Base-by-base conservation (phyloP, 2,329 filamentous ascomycete genomes). In the Claviceps digitariae region DNA sequence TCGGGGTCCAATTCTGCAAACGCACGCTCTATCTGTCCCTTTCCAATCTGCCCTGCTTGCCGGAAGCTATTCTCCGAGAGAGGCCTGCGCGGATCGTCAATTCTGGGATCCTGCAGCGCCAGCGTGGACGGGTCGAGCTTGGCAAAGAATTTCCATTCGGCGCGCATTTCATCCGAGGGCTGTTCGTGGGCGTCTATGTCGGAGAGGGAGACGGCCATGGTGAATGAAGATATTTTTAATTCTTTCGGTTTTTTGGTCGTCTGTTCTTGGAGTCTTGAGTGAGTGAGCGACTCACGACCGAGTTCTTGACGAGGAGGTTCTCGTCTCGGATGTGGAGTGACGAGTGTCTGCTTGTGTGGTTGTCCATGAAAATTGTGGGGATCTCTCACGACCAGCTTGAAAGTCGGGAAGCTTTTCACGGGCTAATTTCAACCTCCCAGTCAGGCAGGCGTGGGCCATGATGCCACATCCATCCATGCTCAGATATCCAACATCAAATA, bases 101-200 rank as follows among this genome's bases (percentile, higher is more conserved):
- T 77, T 17, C 77, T 72, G 21, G 75, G 69, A 58, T 82, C 76
- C 10, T 70, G 59, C 7, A 73, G 59, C 8, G 73, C 61, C n/a
- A 86, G 66, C 1, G 73, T 72, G 8, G 68, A 61, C 3, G 75
- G 67, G 0, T 82, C 76, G 40, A 80, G 74, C 57, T 78, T 84
- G 25, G 84, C 81, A 60, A 84, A 88, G 44, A 71, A 71, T 67
- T 95, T 95, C 79, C 89, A 96, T 52, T 82, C 71, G 47, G 77
- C 71, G 56, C 83, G 82, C 59, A 96, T 74, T 50, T 74, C 67
- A 13, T 83, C 79, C 3, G 90, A 87, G 1, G 90, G 87, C 60
- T 83, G 82, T 66, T 89, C 82, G 65, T 91, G 81, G 29, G 90
- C 84, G 67, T 95, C 86, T 2, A 90, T 72, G 21, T 75, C 72